A percentile compares a stretch with the other conserved stretches of the same genome.
Evolutionary conservation across 768 basidiomycete genomes (phyloP).

Genomic region (Lenzites betulinus): DNA sequence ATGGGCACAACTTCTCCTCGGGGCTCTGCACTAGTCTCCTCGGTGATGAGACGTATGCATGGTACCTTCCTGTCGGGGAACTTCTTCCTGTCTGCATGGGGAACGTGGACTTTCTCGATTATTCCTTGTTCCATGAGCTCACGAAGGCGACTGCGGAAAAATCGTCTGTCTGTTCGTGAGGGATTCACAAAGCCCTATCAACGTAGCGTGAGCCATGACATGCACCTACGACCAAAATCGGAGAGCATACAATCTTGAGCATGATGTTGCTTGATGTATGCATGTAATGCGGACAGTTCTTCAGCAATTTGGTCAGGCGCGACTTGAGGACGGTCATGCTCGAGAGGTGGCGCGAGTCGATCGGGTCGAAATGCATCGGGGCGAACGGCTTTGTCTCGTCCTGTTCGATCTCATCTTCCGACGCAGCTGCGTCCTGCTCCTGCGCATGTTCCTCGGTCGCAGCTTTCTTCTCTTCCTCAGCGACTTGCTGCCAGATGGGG

Average conservation of each 20-base stretch:
- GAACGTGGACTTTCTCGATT: conserved; percentile 75
- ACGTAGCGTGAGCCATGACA: background rate
- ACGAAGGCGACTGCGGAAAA: conserved; percentile 73
- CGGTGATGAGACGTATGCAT: conserved; percentile 68
- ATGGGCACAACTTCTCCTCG: conserved; percentile 6
- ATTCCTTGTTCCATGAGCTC: conserved; percentile 73
- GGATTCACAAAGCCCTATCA: conserved; percentile 76
- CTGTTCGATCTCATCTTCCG: conserved; percentile 27
- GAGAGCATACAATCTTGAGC: conserved; percentile 63
- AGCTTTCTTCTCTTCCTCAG: conserved; percentile 59
- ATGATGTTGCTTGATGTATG: conserved; percentile 78
- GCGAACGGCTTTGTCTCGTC: conserved; percentile 24
- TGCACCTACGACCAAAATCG: background rate
- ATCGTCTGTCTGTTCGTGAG: conserved; percentile 76
- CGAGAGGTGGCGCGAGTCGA: conserved; percentile 76
- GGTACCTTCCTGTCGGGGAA: conserved; percentile 49
- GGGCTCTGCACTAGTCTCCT: conserved; percentile 26
- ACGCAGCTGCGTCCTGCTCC: conserved; percentile 32
- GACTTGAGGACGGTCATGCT: conserved; percentile 71
- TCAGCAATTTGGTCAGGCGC: conserved; percentile 72
- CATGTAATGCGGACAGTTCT: conserved; percentile 65
- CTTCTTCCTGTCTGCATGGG: conserved; percentile 51
- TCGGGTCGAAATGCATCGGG: conserved; percentile 61
- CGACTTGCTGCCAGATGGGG: conserved; percentile 74
- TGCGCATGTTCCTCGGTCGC: conserved; percentile 42